These are phyloP conservation scores for Arctium lappa DNA, from an alignment of 129 eudicot genomes.

Conservation along the genomic window DNA sequence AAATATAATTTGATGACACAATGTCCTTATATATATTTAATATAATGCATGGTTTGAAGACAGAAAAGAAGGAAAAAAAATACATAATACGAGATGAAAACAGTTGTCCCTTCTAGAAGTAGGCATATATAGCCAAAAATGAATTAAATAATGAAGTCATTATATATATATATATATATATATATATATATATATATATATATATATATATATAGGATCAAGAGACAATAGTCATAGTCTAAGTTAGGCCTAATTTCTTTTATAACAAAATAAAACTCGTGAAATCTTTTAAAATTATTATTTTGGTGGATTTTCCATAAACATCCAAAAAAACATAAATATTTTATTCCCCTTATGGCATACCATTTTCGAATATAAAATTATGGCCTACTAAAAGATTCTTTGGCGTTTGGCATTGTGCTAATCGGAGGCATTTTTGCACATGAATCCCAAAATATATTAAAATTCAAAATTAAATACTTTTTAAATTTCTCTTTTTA, in stretches of 20 bases:
- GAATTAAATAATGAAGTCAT: neutral
- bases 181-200: too few species aligned
- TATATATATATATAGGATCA: neutral
- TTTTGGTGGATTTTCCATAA: neutral
- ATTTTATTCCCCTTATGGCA: slow-evolving; percentile 1
- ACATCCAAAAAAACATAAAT: neutral
- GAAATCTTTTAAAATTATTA: neutral
- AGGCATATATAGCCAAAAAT: slow-evolving; percentile 9
- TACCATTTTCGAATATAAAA: neutral
- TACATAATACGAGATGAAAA: slow-evolving; percentile 16
- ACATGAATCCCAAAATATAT: neutral
- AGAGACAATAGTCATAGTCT: slow-evolving; percentile 12
- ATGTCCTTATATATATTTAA: slow-evolving; percentile 1
- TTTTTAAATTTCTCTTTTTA: neutral
- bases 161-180: too few species aligned
- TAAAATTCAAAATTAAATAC: neutral
- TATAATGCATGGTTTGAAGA: neutral
- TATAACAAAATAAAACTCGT: neutral
- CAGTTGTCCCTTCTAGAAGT: slow-evolving; percentile 24
- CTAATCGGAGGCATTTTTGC: neutral
- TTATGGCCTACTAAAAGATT: slow-evolving; percentile 3
- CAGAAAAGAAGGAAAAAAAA: neutral
- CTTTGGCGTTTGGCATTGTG: slow-evolving; percentile 15
- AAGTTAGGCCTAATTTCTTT: neutral
- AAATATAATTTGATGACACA: slow-evolving; percentile 14